Conservation (phyloP, 345 rosid species). For the Eucalyptus urophylla region DNA sequence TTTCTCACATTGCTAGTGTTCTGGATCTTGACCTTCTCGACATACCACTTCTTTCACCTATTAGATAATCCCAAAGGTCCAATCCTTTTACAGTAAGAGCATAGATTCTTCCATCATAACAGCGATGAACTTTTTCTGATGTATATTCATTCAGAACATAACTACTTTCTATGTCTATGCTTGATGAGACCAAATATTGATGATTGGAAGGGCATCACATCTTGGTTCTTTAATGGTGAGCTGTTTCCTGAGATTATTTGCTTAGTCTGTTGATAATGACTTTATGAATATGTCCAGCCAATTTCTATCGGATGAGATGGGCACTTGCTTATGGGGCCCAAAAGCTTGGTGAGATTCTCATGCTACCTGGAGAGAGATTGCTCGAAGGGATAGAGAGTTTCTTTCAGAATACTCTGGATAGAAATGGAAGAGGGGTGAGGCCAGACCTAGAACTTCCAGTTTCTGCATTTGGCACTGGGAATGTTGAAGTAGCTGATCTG, state of each 20-base stretch:
- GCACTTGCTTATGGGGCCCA: slow-evolving; percentile 52
- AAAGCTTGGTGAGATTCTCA: slow-evolving; percentile 44
- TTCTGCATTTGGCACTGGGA: slow-evolving; percentile 73
- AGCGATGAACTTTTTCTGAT: not conserved
- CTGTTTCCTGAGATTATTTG: not conserved
- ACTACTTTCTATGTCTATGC: not conserved
- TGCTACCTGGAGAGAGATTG: slow-evolving; percentile 45
- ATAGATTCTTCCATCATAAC: not conserved
- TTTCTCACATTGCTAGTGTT: not conserved
- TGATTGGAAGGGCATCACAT: not conserved
- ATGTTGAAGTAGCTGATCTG: slow-evolving; percentile 43
- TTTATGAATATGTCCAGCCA: slow-evolving; percentile 27
- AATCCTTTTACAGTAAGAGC: not conserved
- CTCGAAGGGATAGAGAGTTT: slow-evolving; percentile 53
- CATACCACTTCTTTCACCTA: not conserved
- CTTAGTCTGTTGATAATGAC: not conserved
- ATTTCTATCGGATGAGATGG: slow-evolving; percentile 47
- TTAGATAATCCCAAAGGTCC: not conserved
- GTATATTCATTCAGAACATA: not conserved
- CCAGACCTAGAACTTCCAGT: slow-evolving; percentile 58
- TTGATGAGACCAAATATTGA: not conserved
- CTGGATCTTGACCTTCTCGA: not conserved
- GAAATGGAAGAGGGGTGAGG: slow-evolving; percentile 84
- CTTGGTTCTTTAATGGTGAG: not conserved
- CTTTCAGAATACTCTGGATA: slow-evolving; percentile 50